These are phyloP conservation scores for Astragalus membranaceus DNA, from an alignment of 306 rosid species.

Conservation along the genomic window DNA sequence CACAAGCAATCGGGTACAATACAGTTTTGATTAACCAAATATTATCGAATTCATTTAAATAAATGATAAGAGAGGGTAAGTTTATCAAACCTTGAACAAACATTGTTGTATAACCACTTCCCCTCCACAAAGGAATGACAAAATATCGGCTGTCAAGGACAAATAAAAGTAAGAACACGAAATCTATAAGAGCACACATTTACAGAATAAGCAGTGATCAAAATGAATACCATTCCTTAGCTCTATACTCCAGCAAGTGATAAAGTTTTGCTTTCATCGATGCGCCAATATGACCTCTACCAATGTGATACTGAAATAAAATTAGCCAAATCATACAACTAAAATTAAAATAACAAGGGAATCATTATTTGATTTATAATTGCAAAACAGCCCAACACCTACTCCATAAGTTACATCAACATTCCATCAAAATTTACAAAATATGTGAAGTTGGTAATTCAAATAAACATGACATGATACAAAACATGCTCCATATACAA, in stretches of 20 bases:
- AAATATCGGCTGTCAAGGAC: slow-evolving; percentile 65
- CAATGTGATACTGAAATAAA: slow-evolving; percentile 71
- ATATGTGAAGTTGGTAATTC: too few species aligned
- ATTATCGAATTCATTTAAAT: not conserved
- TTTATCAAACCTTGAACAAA: slow-evolving; percentile 72
- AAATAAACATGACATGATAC: not conserved
- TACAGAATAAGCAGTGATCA: not conserved
- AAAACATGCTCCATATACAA: not conserved
- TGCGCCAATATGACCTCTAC: slow-evolving; percentile 84
- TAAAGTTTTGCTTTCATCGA: slow-evolving; percentile 77
- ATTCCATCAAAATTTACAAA: too few species aligned
- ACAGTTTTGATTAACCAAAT: not conserved
- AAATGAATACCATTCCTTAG: slow-evolving; percentile 62
- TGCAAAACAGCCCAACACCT: not conserved
- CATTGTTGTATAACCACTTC: slow-evolving; percentile 84
- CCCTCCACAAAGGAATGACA: slow-evolving; percentile 87
- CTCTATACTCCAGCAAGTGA: slow-evolving; percentile 74
- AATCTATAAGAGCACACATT: slow-evolving; percentile 9
- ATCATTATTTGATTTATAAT: not conserved
- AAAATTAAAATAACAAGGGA: not conserved
- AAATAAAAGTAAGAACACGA: slow-evolving; percentile 15
- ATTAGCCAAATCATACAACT: slow-evolving; percentile 9
- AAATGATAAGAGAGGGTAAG: slow-evolving; percentile 21
- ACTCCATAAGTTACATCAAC: not conserved
- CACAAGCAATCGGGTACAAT: not conserved